phyloP scores from a whole-genome alignment of 177 flowering plant genomes.

The Vitis hybrid region DNA sequence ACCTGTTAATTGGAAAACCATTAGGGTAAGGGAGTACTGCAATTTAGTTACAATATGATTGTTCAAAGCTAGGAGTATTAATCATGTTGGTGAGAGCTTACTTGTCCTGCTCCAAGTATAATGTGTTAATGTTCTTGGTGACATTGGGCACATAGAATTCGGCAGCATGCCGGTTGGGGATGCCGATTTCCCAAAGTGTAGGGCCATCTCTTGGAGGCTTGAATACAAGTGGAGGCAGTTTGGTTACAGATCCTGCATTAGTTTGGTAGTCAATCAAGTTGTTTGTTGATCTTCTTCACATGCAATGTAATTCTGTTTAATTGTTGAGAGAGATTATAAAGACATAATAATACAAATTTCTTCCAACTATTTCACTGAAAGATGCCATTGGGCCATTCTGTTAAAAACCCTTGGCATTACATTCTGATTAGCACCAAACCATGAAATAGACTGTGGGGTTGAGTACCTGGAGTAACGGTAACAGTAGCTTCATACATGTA shows the following conservation, averaged over 20 bases:
- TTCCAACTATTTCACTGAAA: background rate
- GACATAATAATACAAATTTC: background rate
- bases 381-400: background rate
- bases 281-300: no score
- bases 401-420: no score
- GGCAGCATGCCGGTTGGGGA: slow-evolving; percentile 29
- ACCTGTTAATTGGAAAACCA: slow-evolving; percentile 4
- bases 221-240: slow-evolving; percentile 3
- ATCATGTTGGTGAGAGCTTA: background rate
- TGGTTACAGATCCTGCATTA: background rate
- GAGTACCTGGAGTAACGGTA: slow-evolving; percentile 25
- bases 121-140: background rate
- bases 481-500: slow-evolving; percentile 13
- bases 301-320: no score
- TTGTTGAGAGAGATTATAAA: background rate
- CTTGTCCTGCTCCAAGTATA: slow-evolving; percentile 1
- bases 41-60: background rate
- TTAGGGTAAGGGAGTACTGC: background rate
- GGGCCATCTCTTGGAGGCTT: slow-evolving; percentile 33
- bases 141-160: slow-evolving; percentile 22
- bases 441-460: background rate
- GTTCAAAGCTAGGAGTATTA: background rate
- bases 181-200: slow-evolving; percentile 37
- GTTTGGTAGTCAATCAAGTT: no score
- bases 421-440: no score